phyloP scores from a whole-genome alignment of 2,329 filamentous ascomycete species.

The Chaetomiaceae sp. region DNA sequence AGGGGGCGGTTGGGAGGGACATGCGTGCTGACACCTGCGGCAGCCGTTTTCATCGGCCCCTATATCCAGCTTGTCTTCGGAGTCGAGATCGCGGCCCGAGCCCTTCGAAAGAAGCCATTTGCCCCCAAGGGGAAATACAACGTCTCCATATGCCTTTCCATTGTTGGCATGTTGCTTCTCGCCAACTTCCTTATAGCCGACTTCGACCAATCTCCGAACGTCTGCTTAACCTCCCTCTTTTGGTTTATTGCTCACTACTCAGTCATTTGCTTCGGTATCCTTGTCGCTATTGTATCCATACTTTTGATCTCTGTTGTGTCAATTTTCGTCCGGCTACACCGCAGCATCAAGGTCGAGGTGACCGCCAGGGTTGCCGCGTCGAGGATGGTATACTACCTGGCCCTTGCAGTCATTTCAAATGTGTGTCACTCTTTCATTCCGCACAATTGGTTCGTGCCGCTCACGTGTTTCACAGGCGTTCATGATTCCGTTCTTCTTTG shows the following conservation, averaged over 20 bases:
- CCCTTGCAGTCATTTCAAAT: conserved; percentile 52
- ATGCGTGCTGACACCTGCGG: not conserved
- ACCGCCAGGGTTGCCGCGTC: conserved; percentile 61
- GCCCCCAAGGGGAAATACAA: conserved; percentile 56
- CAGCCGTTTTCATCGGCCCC: conserved; percentile 63
- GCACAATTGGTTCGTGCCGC: not conserved
- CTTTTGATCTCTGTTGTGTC: conserved; percentile 48
- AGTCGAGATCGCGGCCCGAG: conserved; percentile 55
- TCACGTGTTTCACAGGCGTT: conserved; percentile 43
- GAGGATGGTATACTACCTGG: conserved; percentile 65
- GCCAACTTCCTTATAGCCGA: conserved; percentile 56
- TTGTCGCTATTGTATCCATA: conserved; percentile 47
- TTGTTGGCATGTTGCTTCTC: conserved; percentile 49
- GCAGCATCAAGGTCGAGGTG: conserved; percentile 50
- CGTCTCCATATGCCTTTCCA: conserved; percentile 51
- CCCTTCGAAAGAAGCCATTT: conserved; percentile 53
- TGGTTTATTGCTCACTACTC: conserved; percentile 63
- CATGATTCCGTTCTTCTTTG: conserved; percentile 61
- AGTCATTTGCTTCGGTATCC: conserved; percentile 50
- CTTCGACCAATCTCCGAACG: conserved; percentile 50
- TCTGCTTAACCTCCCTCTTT: conserved; percentile 64
- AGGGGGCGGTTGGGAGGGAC: too few relatives aligned
- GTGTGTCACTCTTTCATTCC: conserved; percentile 38
- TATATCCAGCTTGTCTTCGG: conserved; percentile 63
- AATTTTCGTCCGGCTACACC: conserved; percentile 55